These are phyloP conservation scores for Blastobotrys persicus DNA, from an alignment of 1,139 yeast species.

Conservation along the genomic window DNA sequence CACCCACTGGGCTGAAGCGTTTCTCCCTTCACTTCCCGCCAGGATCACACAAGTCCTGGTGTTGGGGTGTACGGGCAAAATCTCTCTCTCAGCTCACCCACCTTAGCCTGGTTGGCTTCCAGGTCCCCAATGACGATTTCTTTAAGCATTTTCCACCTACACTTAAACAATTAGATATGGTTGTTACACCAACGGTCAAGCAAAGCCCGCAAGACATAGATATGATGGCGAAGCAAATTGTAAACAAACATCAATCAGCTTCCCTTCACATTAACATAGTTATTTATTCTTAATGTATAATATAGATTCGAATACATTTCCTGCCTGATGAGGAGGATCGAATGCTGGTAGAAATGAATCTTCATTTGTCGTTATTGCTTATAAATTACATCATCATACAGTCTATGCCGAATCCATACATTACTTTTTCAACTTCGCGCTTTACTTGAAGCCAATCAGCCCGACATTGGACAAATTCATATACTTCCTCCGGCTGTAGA, in stretches of 20 bases:
- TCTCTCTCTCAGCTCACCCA: slow-evolving; percentile 2
- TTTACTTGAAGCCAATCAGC: slow-evolving; percentile 80
- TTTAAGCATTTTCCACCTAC: slow-evolving; percentile 9
- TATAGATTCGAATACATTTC: too few species aligned
- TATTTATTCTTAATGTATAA: slow-evolving; percentile 3
- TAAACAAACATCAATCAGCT: slow-evolving; percentile 1
- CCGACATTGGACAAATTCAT: slow-evolving; percentile 85
- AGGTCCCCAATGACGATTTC: slow-evolving; percentile 12
- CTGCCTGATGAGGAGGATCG: too few species aligned
- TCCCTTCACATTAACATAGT: not conserved
- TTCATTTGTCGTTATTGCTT: too few species aligned
- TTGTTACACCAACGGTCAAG: not conserved
- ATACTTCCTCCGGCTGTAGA: slow-evolving; percentile 87
- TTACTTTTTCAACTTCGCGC: slow-evolving; percentile 84
- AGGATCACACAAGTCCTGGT: slow-evolving; percentile 17
- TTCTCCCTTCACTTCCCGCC: slow-evolving; percentile 11
- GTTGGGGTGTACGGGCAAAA: slow-evolving; percentile 8
- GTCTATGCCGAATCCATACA: slow-evolving; percentile 78
- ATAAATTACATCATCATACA: slow-evolving; percentile 51
- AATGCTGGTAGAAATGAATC: too few species aligned
- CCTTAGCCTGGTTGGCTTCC: slow-evolving; percentile 13
- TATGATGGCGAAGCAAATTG: not conserved
- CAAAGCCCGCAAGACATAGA: not conserved
- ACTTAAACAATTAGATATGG: slow-evolving; percentile 8
- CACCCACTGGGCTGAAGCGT: slow-evolving; percentile 10